Evolutionary conservation across 1,139 yeast genomes (phyloP).

Genomic region (Blastobotrys persicus): DNA sequence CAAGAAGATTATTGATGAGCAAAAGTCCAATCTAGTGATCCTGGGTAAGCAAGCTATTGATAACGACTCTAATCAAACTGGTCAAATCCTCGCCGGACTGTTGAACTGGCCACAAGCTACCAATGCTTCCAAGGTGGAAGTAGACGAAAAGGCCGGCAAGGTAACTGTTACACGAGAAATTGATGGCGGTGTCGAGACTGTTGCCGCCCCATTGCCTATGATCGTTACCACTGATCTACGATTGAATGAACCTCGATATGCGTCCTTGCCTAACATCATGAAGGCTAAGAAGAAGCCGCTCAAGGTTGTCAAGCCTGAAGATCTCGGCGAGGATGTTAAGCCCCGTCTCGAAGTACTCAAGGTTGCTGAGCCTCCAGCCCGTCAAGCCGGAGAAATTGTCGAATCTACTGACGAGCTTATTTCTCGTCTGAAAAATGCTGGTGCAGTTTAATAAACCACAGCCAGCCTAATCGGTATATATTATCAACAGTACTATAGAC

Average conservation of each 20-base stretch:
- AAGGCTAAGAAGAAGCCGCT: slow-evolving; percentile 97
- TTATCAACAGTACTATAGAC: too few relatives aligned
- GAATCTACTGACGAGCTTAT: slow-evolving; percentile 78
- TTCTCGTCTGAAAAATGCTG: slow-evolving; percentile 65
- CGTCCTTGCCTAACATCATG: slow-evolving; percentile 92
- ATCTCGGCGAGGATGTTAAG: slow-evolving; percentile 63
- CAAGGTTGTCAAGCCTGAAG: slow-evolving; percentile 65
- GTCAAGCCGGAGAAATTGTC: slow-evolving; percentile 81
- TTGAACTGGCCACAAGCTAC: slow-evolving; percentile 98
- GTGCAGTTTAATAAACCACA: slow-evolving; percentile 39
- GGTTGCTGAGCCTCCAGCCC: slow-evolving; percentile 81
- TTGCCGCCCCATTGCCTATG: slow-evolving; percentile 76
- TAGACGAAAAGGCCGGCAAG: slow-evolving; percentile 54
- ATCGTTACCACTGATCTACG: slow-evolving; percentile 90
- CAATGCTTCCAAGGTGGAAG: slow-evolving; percentile 83
- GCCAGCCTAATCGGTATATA: too few relatives aligned
- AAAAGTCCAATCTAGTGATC: slow-evolving; percentile 72
- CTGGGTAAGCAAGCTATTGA: slow-evolving; percentile 97
- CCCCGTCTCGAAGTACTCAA: slow-evolving; percentile 67
- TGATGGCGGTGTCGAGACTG: slow-evolving; percentile 90
- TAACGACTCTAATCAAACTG: slow-evolving; percentile 94
- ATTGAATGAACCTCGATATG: slow-evolving; percentile 91
- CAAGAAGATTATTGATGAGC: slow-evolving; percentile 66
- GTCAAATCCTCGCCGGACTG: slow-evolving; percentile 93
- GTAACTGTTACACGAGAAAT: slow-evolving; percentile 86